Percentiles rank a stretch among this genome's conserved stretches.
phyloP scores from a whole-genome alignment of 2,329 filamentous ascomycete genomes.

The Exophiala lecanii-corni region DNA sequence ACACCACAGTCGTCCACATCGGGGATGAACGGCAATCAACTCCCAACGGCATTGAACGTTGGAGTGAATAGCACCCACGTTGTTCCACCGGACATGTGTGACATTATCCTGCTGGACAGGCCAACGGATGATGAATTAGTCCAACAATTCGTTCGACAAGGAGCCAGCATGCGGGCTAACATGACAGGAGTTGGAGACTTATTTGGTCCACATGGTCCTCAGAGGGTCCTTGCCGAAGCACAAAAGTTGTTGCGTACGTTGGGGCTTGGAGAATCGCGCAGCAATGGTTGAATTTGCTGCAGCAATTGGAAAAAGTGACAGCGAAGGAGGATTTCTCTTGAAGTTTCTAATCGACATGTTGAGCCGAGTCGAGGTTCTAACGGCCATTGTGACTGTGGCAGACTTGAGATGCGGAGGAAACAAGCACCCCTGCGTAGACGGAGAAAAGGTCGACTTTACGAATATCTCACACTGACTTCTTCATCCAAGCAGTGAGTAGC shows the following conservation, averaged over 20 bases:
- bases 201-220: constrained; percentile 8
- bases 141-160: constrained; percentile 50
- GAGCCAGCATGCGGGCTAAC: constrained; percentile 46
- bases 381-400: no score
- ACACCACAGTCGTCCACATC: constrained; percentile 30
- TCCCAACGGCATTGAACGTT: constrained; percentile 1
- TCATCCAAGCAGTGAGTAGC: constrained; percentile 41
- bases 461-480: background rate
- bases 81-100: constrained; percentile 17
- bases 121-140: constrained; percentile 56
- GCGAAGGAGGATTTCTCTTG: no score
- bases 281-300: constrained; percentile 8
- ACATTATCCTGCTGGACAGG: constrained; percentile 48
- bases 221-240: constrained; percentile 15
- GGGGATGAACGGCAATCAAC: constrained; percentile 23
- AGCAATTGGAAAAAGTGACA: constrained; percentile 5
- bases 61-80: constrained; percentile 28
- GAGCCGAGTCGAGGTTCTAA: no score
- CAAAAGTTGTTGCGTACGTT: constrained; percentile 11
- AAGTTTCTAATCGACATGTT: no score
- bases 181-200: constrained; percentile 49
- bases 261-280: constrained; percentile 3
- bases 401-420: no score
- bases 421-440: no score
- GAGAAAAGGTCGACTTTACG: no score